Conservation (phyloP, 1,284 basidiomycete genomes). For the Moniliella sp. region DNA sequence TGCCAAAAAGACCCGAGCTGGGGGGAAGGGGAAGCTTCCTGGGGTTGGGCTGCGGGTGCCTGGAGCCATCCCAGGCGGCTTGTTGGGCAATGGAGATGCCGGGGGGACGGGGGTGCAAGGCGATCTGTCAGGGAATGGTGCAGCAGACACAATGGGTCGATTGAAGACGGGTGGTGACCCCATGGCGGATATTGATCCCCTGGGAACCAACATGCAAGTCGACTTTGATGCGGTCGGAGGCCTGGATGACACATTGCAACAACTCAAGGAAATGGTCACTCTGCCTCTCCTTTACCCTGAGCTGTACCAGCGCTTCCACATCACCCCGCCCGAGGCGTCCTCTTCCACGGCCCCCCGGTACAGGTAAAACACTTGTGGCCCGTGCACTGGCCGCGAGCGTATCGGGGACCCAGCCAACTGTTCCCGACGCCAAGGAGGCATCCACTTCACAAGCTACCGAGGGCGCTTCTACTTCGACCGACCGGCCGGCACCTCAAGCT, state of each 20-base stretch:
- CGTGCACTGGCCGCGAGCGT: constrained; percentile 79
- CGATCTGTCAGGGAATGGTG: constrained; percentile 1
- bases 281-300: constrained; percentile 88
- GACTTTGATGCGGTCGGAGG: constrained; percentile 96
- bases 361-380: constrained; percentile 40
- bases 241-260: constrained; percentile 82
- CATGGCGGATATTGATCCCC: constrained; percentile 85
- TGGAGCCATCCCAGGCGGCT: neutral
- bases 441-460: no score
- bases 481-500: no score
- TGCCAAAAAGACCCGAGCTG: neutral
- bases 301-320: constrained; percentile 78
- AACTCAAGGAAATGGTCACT: constrained; percentile 93
- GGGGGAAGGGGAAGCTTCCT: no score
- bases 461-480: no score
- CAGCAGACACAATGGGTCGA: constrained; percentile 11
- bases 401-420: no score
- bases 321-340: constrained; percentile 82
- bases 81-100: neutral
- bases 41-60: neutral
- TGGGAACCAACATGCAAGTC: constrained; percentile 77
- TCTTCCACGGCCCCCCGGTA: constrained; percentile 47
- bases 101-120: neutral
- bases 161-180: constrained; percentile 37
- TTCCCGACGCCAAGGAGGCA: no score